Conservation (phyloP, 495 filamentous ascomycete species). For the Rhizodiscina lignyota region DNA sequence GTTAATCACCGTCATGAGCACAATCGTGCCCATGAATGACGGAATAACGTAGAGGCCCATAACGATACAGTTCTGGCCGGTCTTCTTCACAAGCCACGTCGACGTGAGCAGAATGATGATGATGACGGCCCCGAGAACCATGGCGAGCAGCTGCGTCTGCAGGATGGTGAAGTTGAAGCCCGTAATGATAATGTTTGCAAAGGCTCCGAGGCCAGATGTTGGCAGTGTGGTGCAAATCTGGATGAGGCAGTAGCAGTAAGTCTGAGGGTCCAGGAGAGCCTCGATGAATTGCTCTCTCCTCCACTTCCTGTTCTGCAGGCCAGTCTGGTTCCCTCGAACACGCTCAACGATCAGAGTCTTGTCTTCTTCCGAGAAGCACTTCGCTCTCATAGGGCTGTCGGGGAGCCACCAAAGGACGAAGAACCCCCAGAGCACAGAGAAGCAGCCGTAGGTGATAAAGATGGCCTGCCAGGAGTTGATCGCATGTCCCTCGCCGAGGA, state of each 20-base stretch:
- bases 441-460: conserved; percentile 39
- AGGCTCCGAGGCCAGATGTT: conserved; percentile 48
- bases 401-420: conserved; percentile 17
- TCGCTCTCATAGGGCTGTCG: conserved; percentile 20
- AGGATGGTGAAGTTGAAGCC: conserved; percentile 31
- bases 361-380: conserved; percentile 18
- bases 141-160: conserved; percentile 42
- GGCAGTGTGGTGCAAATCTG: conserved; percentile 51
- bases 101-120: conserved; percentile 47
- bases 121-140: conserved; percentile 57
- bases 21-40: conserved; percentile 41
- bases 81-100: conserved; percentile 47
- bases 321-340: conserved; percentile 11
- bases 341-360: conserved; percentile 11
- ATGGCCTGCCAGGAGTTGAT: conserved; percentile 41
- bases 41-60: conserved; percentile 50
- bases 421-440: conserved; percentile 33
- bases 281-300: conserved; percentile 18
- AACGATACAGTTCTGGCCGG: conserved; percentile 42
- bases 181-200: conserved; percentile 44
- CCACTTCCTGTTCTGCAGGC: conserved; percentile 9
- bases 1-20: conserved; percentile 34
- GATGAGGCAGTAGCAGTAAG: conserved; percentile 32
- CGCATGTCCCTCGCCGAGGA: conserved; percentile 25
- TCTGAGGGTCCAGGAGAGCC: conserved; percentile 32